These are phyloP conservation scores for Alternaria consortialis DNA, from an alignment of 2,329 filamentous ascomycete genomes.

Conservation along the genomic window DNA sequence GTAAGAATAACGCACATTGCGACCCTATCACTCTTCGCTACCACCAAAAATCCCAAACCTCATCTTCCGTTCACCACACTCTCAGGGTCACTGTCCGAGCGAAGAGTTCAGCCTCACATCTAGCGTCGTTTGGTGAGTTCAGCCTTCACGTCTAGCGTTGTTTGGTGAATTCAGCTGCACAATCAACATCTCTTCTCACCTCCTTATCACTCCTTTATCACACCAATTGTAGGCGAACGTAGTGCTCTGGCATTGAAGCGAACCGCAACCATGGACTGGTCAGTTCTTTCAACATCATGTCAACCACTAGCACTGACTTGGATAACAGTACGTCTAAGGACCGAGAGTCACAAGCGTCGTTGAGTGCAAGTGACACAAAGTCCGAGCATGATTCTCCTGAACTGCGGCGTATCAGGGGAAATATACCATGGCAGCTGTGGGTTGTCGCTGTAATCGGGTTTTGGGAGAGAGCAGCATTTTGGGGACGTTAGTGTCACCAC, in stretches of 20 bases:
- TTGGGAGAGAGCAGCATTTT: constrained; percentile 42
- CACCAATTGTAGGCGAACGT: background rate
- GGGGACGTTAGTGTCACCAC: constrained; percentile 25
- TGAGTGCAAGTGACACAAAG: constrained; percentile 5
- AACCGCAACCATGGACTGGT: constrained; percentile 5
- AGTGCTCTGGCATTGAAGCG: background rate
- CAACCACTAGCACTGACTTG: background rate
- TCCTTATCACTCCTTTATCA: background rate
- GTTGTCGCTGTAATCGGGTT: constrained; percentile 36
- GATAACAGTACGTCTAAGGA: constrained; percentile 2
- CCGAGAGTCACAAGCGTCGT: constrained; percentile 13
- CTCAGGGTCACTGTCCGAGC: background rate
- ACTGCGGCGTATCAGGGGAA: constrained; percentile 33
- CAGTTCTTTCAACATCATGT: background rate
- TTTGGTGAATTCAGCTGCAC: background rate
- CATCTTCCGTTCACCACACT: background rate
- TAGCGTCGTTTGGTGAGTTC: background rate
- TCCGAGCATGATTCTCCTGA: background rate
- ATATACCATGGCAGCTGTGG: constrained; percentile 37
- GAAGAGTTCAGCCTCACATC: background rate
- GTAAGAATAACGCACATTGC: background rate
- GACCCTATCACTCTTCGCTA: background rate
- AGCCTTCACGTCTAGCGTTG: background rate
- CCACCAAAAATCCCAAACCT: background rate
- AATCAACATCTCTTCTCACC: background rate